Conservation (phyloP, 192 early-diverging fungal species). For the Phycomyces blakesleeanus region DNA sequence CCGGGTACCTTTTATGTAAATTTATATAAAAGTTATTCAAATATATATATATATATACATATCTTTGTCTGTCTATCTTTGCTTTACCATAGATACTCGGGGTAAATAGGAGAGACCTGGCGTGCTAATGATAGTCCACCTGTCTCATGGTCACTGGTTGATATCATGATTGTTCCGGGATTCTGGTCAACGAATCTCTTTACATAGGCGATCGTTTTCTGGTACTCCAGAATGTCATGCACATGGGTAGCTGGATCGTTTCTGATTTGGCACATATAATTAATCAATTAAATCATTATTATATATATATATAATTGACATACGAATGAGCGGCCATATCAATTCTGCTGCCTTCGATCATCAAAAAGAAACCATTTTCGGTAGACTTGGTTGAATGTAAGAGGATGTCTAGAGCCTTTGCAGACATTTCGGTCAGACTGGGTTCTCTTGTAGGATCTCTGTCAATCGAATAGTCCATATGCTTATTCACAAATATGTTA, state of each 20-base stretch:
- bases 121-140: slow-evolving; percentile 85
- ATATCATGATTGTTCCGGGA: slow-evolving; percentile 88
- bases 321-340: slow-evolving; percentile 92
- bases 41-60: not conserved
- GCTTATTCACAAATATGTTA: slow-evolving; percentile 32
- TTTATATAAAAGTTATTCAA: too few species aligned
- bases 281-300: not conserved
- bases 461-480: slow-evolving; percentile 95
- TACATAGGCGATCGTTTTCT: slow-evolving; percentile 68
- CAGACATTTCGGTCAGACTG: slow-evolving; percentile 78
- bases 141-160: slow-evolving; percentile 93
- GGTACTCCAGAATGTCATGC: slow-evolving; percentile 89
- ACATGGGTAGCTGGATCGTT: slow-evolving; percentile 93
- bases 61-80: not conserved
- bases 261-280: slow-evolving; percentile 31
- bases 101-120: slow-evolving; percentile 68
- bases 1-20: slow-evolving; percentile 55
- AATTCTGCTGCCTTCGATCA: slow-evolving; percentile 96
- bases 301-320: slow-evolving; percentile 7
- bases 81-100: slow-evolving; percentile 78
- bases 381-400: slow-evolving; percentile 40
- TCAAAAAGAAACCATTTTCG: slow-evolving; percentile 85
- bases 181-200: slow-evolving; percentile 75
- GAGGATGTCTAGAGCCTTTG: slow-evolving; percentile 79
- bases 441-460: slow-evolving; percentile 65